phyloP scores from a whole-genome alignment of 2,329 filamentous ascomycete species.

The Fusarium chaquense region DNA sequence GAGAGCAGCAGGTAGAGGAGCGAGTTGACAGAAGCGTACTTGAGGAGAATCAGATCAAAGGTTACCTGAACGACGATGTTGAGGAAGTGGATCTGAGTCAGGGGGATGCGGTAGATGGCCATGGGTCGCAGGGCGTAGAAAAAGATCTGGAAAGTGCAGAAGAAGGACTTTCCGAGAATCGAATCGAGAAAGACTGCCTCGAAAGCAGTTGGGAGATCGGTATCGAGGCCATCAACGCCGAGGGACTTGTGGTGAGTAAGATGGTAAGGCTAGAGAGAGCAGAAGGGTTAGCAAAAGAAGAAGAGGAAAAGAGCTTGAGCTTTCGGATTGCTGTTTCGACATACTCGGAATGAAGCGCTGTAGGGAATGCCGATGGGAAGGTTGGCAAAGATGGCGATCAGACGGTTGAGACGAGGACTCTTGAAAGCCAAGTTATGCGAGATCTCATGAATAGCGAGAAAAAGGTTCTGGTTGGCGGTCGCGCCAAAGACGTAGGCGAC shows the following conservation, averaged over 20 bases:
- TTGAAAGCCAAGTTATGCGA: constrained; percentile 97
- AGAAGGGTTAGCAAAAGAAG: constrained; percentile 36
- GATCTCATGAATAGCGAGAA: constrained; percentile 98
- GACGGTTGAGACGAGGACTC: constrained; percentile 80
- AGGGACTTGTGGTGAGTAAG: constrained; percentile 99
- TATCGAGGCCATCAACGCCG: constrained; percentile 94
- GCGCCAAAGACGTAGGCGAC: constrained; percentile 93
- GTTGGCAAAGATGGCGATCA: constrained; percentile 94
- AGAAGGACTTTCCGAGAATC: constrained; percentile 96
- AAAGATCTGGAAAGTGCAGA: constrained; percentile 98
- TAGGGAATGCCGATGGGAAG: constrained; percentile 96
- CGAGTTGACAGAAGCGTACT: constrained; percentile 70
- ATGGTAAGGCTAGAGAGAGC: constrained; percentile 81
- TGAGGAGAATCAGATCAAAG: constrained; percentile 80
- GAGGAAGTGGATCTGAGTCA: constrained; percentile 85
- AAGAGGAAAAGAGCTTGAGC: constrained; percentile 25
- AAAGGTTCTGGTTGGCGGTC: constrained; percentile 97
- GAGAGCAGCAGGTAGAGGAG: constrained; percentile 87
- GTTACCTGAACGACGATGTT: constrained; percentile 82
- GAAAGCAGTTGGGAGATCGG: constrained; percentile 90
- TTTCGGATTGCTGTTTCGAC: not conserved
- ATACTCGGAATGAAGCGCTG: constrained; percentile 90
- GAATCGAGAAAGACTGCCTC: constrained; percentile 96
- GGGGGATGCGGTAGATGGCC: constrained; percentile 89
- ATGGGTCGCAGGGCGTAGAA: constrained; percentile 98